Conservation (phyloP, 1,284 basidiomycete genomes). For the Grifola frondosa region DNA sequence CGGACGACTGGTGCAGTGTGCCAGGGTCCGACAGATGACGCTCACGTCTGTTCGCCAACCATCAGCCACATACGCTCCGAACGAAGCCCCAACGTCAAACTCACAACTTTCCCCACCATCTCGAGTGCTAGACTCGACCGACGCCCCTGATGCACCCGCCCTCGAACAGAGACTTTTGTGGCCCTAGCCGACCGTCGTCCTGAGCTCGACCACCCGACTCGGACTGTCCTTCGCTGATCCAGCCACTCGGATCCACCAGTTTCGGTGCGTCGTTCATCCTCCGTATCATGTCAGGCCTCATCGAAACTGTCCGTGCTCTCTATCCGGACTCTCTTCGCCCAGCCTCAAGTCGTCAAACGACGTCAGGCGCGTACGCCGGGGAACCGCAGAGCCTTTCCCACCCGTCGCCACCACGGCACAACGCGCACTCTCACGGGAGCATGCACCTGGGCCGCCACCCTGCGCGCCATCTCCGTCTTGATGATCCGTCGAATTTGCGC, state of each 20-base stretch:
- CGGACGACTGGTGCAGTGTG: too few relatives aligned
- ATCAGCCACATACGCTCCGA: too few relatives aligned
- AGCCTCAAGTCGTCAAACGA: constrained; percentile 14
- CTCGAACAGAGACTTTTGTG: too few relatives aligned
- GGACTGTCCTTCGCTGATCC: constrained; percentile 49
- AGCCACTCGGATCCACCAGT: constrained; percentile 82
- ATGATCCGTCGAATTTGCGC: constrained; percentile 70
- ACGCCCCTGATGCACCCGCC: too few relatives aligned
- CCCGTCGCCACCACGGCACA: constrained; percentile 27
- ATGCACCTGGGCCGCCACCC: constrained; percentile 18
- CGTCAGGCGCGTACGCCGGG: constrained; percentile 7
- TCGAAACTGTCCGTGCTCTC: constrained; percentile 39
- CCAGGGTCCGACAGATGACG: too few relatives aligned
- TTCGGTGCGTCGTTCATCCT: constrained; percentile 78
- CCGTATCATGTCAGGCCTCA: constrained; percentile 85
- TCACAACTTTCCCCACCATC: too few relatives aligned
- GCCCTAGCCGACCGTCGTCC: constrained; percentile 25
- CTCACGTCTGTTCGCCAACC: too few relatives aligned
- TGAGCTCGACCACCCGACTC: constrained; percentile 56
- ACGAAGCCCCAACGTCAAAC: too few relatives aligned
- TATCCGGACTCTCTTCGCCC: constrained; percentile 15
- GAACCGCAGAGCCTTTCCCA: constrained; percentile 10
- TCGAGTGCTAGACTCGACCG: too few relatives aligned
- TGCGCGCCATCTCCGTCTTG: constrained; percentile 43
- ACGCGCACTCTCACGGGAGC: constrained; percentile 22